These are phyloP conservation scores for Fusarium circinatum DNA, from an alignment of 2,329 filamentous ascomycete genomes.

Conservation along the genomic window DNA sequence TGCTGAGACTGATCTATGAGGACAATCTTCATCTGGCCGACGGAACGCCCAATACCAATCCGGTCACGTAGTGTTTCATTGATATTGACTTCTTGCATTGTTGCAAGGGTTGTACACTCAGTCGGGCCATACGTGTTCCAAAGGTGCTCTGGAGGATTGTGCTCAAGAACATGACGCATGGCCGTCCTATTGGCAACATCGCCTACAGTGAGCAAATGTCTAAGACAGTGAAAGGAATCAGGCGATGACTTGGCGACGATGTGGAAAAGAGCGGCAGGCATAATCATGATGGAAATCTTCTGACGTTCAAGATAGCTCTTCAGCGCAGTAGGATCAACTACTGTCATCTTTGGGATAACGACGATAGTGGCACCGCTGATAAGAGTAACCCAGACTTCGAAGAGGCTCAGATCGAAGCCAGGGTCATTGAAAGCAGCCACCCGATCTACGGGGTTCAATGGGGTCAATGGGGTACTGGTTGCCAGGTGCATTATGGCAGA, in stretches of 20 bases:
- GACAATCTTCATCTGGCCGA: background rate
- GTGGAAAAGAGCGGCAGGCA: background rate
- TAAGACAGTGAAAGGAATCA: background rate
- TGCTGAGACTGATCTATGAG: background rate
- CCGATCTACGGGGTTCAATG: background rate
- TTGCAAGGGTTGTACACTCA: background rate
- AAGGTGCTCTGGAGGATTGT: background rate
- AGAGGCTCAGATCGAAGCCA: background rate
- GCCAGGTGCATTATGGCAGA: background rate
- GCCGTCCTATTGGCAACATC: background rate
- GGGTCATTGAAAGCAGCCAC: constrained; percentile 1
- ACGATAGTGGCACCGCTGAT: background rate
- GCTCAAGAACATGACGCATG: background rate
- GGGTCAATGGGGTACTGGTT: background rate
- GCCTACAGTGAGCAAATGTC: background rate
- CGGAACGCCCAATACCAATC: background rate
- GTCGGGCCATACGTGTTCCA: constrained; percentile 7
- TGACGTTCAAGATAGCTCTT: background rate
- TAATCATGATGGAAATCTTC: background rate
- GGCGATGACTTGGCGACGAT: background rate
- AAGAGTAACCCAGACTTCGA: background rate
- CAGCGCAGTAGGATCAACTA: background rate
- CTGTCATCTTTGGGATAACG: background rate
- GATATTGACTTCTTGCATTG: background rate
- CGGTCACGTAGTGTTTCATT: background rate